Base-by-base conservation (phyloP, 2,329 filamentous ascomycete species). In the Fusarium sp. region DNA sequence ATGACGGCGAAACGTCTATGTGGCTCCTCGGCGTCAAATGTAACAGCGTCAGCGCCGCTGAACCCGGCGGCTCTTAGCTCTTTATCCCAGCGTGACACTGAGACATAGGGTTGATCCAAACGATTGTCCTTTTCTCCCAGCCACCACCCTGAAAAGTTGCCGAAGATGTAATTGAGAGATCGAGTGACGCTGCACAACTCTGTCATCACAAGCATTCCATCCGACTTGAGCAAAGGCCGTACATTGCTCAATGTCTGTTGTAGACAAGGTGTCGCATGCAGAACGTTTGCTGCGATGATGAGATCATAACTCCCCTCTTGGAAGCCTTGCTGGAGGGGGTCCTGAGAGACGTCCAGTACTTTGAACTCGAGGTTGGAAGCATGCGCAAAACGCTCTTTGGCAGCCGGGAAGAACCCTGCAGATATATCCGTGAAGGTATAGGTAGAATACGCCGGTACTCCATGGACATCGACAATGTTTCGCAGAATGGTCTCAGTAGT, bases 381-480 rank as follows among this genome's bases (percentile, higher is more conserved):
- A 15, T 30, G 6, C 0, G 37, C 10, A 20, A 76, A 75, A 2
- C 69, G 62, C 20, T 73, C 62, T 20, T 70, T 71, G 1, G 81
- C 80, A 1, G 66, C 54, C 1, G 73, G 74, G 37, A 84, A 82
- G 65, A 83, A 83, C 0, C 67, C 74, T 2, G 76, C 61, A 2
- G 82, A 85, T 2, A 85, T 80, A 50, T 87, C 85, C 0, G 84
- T 85, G 45, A 80, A 86, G 0, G 77, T 81, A 66, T 86, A 85
- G 5, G 78, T 67, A 0, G 73, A 57, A 52, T 81, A 83, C 3
- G 50, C 27, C 11, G 47, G 58, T 1, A 56, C 25, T 15, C 64
- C 40, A 5, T 61, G 32, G 1, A 38, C 4, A 22, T 59, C 20
- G 52, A 37, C n/a, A 15, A 66, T 32, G 7, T 30, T 57, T 5